phyloP scores from a whole-genome alignment of 2,329 filamentous ascomycete species.

The Fusarium incarnatum region DNA sequence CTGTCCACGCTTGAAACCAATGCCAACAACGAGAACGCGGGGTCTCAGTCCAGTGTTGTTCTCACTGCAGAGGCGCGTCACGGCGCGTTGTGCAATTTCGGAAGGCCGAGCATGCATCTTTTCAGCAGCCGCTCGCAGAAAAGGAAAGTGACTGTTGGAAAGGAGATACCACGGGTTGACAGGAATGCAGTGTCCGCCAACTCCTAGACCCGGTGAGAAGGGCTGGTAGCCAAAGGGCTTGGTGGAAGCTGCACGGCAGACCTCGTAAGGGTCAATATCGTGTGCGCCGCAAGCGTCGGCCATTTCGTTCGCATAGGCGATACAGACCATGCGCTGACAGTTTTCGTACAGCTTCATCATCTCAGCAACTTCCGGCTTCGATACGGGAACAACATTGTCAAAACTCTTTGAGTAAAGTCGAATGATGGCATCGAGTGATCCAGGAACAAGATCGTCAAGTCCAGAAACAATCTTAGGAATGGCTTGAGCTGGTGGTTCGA shows the following conservation, averaged over 20 bases:
- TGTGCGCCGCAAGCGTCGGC: constrained; percentile 61
- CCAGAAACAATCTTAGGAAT: constrained; percentile 68
- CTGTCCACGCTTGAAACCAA: constrained; percentile 64
- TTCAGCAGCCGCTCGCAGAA: constrained; percentile 58
- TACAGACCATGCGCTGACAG: constrained; percentile 66
- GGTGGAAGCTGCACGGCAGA: constrained; percentile 60
- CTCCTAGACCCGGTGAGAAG: constrained; percentile 60
- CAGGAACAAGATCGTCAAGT: constrained; percentile 59
- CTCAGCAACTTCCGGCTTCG: constrained; percentile 65
- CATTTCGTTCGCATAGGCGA: constrained; percentile 68
- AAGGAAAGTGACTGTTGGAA: constrained; percentile 59
- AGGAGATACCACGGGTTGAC: constrained; percentile 67
- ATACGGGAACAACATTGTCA: constrained; percentile 60
- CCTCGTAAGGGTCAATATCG: constrained; percentile 63
- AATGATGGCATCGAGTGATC: constrained; percentile 58
- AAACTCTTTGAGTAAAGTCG: constrained; percentile 61
- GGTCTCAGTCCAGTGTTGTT: constrained; percentile 27
- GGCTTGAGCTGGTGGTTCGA: constrained; percentile 52
- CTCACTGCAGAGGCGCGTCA: constrained; percentile 47
- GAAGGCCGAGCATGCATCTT: constrained; percentile 58
- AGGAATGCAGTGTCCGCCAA: constrained; percentile 68
- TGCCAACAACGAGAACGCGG: constrained; percentile 58
- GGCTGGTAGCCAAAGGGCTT: constrained; percentile 66
- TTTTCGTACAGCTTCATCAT: constrained; percentile 71
- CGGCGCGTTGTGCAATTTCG: constrained; percentile 52